Evolutionary conservation across 805 yeast genomes (phyloP), one percentile per base, ranked within the genome.

Genomic region (Barnettozyma vustinii): DNA sequence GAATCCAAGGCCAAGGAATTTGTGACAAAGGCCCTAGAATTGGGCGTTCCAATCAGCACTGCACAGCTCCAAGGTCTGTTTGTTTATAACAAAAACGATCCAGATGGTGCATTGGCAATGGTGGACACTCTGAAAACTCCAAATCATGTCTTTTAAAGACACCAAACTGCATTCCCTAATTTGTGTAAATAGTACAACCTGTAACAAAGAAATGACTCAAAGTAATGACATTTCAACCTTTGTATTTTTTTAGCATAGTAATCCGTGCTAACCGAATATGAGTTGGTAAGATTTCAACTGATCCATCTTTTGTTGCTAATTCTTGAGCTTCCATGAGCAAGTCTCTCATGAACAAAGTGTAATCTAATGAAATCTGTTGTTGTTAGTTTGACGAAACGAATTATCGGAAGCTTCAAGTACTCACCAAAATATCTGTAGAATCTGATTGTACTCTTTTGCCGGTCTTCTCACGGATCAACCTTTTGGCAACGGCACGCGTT

Each of bases 11-110:
- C 83, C 20, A 46, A 56, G 27, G 63, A 69, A 56, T 78, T 77
- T 55, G 69, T 76, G 21, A 45, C 59, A 7, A 59, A 66, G 33
- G 75, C 73, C 26, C 60, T 63, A 27, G 72, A 69, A 7, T 64
- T 85, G 53, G 73, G 74, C 33, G 65, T 78, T 53, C 77, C 79
- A 1, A 80, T 92, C 33, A 85, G 96, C 58, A 90, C 98, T 0
- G 99, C 99, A 1, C 96, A 89, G 62, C 73, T 94, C 50, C 99
- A 94, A 65, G 99, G 99, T 0, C 73, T 94, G 45, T 94, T 94
- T 72, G 97, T 94, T 2, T 87, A 87, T 70, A 87, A 88, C 68
- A 94, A 94, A 66, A 78, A 84, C 50, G 83, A 82, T 51, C 96
- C 98, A 0, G 74, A 76, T 32, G 77, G 77, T 5, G 96, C 98